Base-by-base conservation (phyloP, 148 eudicot species). In the Dianthus caryophyllus region DNA sequence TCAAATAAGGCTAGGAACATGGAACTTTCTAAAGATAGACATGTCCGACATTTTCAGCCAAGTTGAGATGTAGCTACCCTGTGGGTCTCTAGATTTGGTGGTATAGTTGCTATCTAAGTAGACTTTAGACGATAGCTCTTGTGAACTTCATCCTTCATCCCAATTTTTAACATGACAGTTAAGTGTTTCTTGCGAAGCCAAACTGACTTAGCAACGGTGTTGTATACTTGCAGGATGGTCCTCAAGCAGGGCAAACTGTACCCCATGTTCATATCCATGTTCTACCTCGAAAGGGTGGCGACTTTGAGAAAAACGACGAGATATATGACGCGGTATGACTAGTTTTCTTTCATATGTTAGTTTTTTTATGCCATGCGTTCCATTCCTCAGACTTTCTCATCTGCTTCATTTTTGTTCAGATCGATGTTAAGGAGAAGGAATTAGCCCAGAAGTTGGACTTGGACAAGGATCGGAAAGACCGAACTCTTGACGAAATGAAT, bases 221-320 rank as follows among this genome's bases (percentile, higher is more conserved):
- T 54, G 41, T 44, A 57, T 53, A 64, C 30, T 49, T 44, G 26
- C 70, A 93, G 98, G 98, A 89, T 74, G 98, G 98, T 22, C 96
- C 95, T 8, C 85, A 87, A 78, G 89, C 98, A 43, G 98, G 96
- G 43, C 96, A 93, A 71, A 80, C 88, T 2, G 98, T 93, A 26
- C 82, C 98, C 11, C 98, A 93, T 78, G 95, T 93, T 66, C 98
- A 93, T 67, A 80, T 93, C 66, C 98, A 93, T 73, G 75, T 93
- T 36, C 71, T 93, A 47, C 98, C 98, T 16, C 80, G 98, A 14
- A 87, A 83, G 73, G 68, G 64, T 22, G 96, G 87, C 2, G 96
- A 93, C 72, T 87, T 93, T 75, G 87, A 85, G 88, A 87, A 84
- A 31, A 93, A 89, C 61, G 98, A 89, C 46, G 87, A 93, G 76